Base-by-base conservation (phyloP, 345 rosid genomes). In the Tarenaya hassleriana region DNA sequence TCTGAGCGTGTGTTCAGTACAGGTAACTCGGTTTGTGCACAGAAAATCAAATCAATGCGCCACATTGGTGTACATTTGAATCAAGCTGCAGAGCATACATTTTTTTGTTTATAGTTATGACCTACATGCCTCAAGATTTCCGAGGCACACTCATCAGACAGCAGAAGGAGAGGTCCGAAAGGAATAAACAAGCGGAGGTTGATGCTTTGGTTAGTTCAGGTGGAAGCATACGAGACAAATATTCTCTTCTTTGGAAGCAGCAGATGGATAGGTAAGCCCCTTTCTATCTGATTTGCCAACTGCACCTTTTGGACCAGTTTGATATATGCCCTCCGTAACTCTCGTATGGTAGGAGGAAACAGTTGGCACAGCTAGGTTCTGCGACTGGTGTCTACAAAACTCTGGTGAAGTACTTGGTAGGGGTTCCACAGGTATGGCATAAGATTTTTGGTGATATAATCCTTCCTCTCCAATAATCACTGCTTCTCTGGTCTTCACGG, bases 61-160 rank as follows among this genome's bases (percentile, higher is more conserved):
- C n/a, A n/a, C 1, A 16, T 18, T 13, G 15, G 19, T 34, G 7
- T 58, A 10, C n/a, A n/a, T n/a, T 45, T 3, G 32, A 11, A 10
- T 5, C 11, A 49, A 17, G 13, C 12, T 38, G 41, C 16, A 10
- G 40, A 35, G 13, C 11, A 35, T 35, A 7, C 10, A 27, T 14
- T 2, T 3, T 4, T 12, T 14, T 34, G 16, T 65, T 58, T 72
- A 58, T 80, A 91, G 98, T 91, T 55, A 91, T 91, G 98, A 91
- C 98, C 58, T 91, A 91, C 80, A 73, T 91, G 95, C 98, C 98
- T 74, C 98, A 91, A 81, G 98, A 91, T 71, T 91, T 91, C 63
- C 92, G 98, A 12, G 98, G 95, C 51, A 77, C 85, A 11, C 70
- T 91, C 47, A 84, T 91, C 59, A 73, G 76, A 66, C 95, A 82